Conservation (phyloP, 176 grass and related monocot species). For the Zea luxurians region DNA sequence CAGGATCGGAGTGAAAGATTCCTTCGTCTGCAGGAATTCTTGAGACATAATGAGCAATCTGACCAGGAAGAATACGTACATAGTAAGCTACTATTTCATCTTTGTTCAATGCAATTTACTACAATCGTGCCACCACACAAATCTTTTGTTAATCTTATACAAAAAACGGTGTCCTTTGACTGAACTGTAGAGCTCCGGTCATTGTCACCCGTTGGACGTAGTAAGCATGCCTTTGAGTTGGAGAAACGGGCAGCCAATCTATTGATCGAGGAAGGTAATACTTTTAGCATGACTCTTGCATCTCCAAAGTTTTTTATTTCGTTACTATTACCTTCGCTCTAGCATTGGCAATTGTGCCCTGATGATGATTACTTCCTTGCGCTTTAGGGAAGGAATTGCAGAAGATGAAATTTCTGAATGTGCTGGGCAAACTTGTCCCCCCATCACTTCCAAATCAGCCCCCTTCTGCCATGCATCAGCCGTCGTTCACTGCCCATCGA, state of each 20-base stretch:
- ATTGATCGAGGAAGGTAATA: slow-evolving; percentile 89
- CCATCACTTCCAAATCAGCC: slow-evolving; percentile 32
- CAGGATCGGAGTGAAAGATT: slow-evolving; percentile 74
- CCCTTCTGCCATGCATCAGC: slow-evolving; percentile 39
- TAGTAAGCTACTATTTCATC: slow-evolving; percentile 57
- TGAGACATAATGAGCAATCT: slow-evolving; percentile 77
- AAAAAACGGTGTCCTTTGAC: slow-evolving; percentile 15
- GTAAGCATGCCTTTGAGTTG: slow-evolving; percentile 77
- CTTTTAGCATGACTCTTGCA: slow-evolving; percentile 25
- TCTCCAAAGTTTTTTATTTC: slow-evolving; percentile 1
- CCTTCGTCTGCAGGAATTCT: slow-evolving; percentile 66
- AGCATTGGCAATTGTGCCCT: not conserved
- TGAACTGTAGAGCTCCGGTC: slow-evolving; percentile 67
- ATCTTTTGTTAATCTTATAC: slow-evolving; percentile 27
- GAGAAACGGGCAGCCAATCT: slow-evolving; percentile 90
- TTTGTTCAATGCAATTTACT: slow-evolving; percentile 22
- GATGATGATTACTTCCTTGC: slow-evolving; percentile 17
- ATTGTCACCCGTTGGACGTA: slow-evolving; percentile 68
- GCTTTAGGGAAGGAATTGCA: slow-evolving; percentile 84
- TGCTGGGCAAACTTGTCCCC: slow-evolving; percentile 53
- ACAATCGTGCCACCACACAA: not conserved
- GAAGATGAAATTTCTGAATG: slow-evolving; percentile 87
- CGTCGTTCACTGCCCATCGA: slow-evolving; percentile 27
- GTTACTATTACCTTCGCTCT: slow-evolving; percentile 3
- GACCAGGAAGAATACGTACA: slow-evolving; percentile 74